Conservation (phyloP, 1,139 yeast species). For the Saccharomycopsis hybrid region DNA sequence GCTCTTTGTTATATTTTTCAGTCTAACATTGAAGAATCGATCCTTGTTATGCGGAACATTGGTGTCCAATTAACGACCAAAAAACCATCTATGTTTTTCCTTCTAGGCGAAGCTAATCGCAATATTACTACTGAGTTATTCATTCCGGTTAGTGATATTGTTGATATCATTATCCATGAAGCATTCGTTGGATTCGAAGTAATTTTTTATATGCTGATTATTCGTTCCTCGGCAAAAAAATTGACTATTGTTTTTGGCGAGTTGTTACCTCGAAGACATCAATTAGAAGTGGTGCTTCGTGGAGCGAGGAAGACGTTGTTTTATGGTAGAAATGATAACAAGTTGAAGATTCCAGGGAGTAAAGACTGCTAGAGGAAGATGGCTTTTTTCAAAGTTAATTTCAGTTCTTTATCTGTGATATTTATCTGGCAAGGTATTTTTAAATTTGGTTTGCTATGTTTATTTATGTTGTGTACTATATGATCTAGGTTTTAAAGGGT, state of each 20-base stretch:
- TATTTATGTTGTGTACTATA: too few relatives aligned
- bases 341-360: conserved; percentile 13
- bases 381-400: too few relatives aligned
- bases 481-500: too few relatives aligned
- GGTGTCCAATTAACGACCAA: conserved; percentile 28
- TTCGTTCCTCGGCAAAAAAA: conserved; percentile 33
- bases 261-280: conserved; percentile 40
- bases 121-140: conserved; percentile 27
- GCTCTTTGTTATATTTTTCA: conserved; percentile 16
- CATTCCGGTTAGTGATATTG: conserved; percentile 42
- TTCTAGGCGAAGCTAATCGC: too few relatives aligned
- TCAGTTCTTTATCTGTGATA: too few relatives aligned
- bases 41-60: conserved; percentile 27
- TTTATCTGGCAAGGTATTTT: too few relatives aligned
- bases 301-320: conserved; percentile 30
- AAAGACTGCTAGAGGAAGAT: too few relatives aligned
- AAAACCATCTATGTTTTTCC: not conserved
- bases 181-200: conserved; percentile 53
- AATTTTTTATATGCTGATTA: conserved; percentile 44
- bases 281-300: conserved; percentile 37
- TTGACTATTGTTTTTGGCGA: conserved; percentile 44
- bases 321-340: conserved; percentile 22
- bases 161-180: conserved; percentile 55
- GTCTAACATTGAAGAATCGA: conserved; percentile 21
- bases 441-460: too few relatives aligned